Evolutionary conservation across 768 basidiomycete species (phyloP).

Genomic region (Mycena maculata): DNA sequence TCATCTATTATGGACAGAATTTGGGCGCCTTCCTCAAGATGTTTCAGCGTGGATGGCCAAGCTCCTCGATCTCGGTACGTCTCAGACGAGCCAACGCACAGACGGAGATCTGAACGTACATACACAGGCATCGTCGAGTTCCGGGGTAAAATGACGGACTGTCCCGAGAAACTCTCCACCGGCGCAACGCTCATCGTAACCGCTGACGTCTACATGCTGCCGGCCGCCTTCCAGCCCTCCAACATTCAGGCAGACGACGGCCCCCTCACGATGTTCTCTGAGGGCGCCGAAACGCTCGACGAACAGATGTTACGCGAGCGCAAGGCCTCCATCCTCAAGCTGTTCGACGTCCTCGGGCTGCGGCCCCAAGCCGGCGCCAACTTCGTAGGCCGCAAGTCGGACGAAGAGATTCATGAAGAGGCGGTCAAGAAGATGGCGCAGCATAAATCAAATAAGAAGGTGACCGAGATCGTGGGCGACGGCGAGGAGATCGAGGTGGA

Average conservation of each 20-base stretch:
- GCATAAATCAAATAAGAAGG: constrained; percentile 54
- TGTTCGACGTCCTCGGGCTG: constrained; percentile 81
- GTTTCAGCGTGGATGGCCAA: constrained; percentile 79
- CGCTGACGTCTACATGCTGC: constrained; percentile 75
- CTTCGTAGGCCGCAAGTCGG: constrained; percentile 46
- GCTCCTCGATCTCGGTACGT: constrained; percentile 75
- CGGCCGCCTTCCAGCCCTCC: constrained; percentile 72
- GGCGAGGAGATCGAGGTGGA: constrained; percentile 88
- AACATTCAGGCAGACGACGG: constrained; percentile 48
- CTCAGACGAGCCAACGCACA: not conserved
- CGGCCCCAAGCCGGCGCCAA: constrained; percentile 67
- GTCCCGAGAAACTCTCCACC: constrained; percentile 74
- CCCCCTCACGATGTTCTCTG: constrained; percentile 64
- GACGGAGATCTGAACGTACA: not conserved
- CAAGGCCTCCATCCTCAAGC: constrained; percentile 75
- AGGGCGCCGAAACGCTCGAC: constrained; percentile 82
- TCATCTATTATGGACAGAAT: constrained; percentile 58
- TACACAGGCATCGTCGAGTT: constrained; percentile 72
- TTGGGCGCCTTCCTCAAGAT: constrained; percentile 80
- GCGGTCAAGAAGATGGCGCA: constrained; percentile 56
- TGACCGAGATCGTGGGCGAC: constrained; percentile 80
- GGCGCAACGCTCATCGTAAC: constrained; percentile 85
- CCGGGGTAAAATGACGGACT: constrained; percentile 80
- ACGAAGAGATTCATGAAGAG: constrained; percentile 50
- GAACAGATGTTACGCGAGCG: constrained; percentile 85